Conservation (phyloP, 2,329 filamentous ascomycete genomes). For the Ambrosiella beaveri region DNA sequence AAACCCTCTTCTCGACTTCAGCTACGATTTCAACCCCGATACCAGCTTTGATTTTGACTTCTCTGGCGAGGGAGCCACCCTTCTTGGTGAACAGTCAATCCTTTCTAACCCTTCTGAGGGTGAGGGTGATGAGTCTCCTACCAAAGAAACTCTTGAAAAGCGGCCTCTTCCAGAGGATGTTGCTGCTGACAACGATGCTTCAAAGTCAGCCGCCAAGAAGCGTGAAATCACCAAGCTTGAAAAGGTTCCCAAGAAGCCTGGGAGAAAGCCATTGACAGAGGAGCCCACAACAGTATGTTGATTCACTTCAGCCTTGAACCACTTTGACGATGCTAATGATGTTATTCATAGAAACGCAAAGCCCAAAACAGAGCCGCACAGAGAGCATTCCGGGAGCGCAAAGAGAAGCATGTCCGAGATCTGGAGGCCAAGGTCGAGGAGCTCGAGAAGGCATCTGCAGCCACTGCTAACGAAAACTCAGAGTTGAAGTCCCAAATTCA, state of each 20-base stretch:
- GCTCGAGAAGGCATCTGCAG: constrained; percentile 66
- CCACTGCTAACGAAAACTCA: constrained; percentile 70
- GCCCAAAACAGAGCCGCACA: constrained; percentile 89
- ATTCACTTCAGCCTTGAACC: not conserved
- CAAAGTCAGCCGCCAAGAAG: constrained; percentile 12
- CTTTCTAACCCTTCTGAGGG: constrained; percentile 40
- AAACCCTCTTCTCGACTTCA: constrained; percentile 54
- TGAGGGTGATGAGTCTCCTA: constrained; percentile 20
- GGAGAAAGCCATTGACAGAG: constrained; percentile 84
- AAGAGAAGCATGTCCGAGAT: constrained; percentile 79
- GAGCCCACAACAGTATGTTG: constrained; percentile 83
- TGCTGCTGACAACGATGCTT: constrained; percentile 43
- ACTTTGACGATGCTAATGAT: not conserved
- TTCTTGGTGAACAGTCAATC: constrained; percentile 48
- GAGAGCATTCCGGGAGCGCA: constrained; percentile 82
- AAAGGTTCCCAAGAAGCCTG: constrained; percentile 85
- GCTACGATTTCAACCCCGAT: constrained; percentile 58
- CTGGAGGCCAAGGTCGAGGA: constrained; percentile 63
- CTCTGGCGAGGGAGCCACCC: constrained; percentile 21
- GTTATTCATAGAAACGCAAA: constrained; percentile 62
- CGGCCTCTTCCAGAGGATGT: constrained; percentile 50
- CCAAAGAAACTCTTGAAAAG: constrained; percentile 40
- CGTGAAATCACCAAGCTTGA: constrained; percentile 51
- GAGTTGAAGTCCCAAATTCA: constrained; percentile 75
- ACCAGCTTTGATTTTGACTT: constrained; percentile 60